Percentiles rank a stretch among this genome's conserved stretches.
Conservation (phyloP, 2,329 filamentous ascomycete genomes). For the Seiridium cupressi region DNA sequence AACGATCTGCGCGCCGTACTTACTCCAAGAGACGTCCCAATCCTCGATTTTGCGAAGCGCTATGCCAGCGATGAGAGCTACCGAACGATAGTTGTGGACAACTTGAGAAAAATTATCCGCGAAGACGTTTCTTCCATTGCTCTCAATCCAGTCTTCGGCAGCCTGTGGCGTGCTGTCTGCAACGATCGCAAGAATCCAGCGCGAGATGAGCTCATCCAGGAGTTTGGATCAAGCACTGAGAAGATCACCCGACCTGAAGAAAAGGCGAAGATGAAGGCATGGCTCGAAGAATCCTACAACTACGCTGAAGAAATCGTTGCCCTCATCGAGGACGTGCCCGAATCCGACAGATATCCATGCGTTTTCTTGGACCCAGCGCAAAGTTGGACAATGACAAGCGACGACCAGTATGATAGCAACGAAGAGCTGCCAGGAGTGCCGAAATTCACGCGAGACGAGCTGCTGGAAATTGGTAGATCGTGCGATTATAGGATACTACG, state of each 20-base stretch:
- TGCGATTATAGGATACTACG: constrained; percentile 46
- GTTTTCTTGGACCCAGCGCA: constrained; percentile 49
- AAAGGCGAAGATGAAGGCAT: constrained; percentile 39
- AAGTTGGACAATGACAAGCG: constrained; percentile 23
- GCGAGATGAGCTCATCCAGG: constrained; percentile 38
- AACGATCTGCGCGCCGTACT: constrained; percentile 1
- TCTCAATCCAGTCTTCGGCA: constrained; percentile 49
- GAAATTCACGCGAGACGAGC: constrained; percentile 40
- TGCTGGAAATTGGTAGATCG: constrained; percentile 50
- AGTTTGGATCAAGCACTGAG: constrained; percentile 39
- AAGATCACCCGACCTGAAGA: constrained; percentile 28
- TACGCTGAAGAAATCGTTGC: constrained; percentile 40
- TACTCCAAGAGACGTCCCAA: neutral
- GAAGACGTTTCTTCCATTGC: constrained; percentile 41
- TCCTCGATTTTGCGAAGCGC: constrained; percentile 34
- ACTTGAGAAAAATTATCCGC: constrained; percentile 41
- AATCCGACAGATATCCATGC: constrained; percentile 40
- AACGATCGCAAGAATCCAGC: constrained; percentile 40
- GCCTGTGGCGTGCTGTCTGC: constrained; percentile 47
- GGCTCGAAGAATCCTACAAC: constrained; percentile 52
- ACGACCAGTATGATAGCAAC: constrained; percentile 12
- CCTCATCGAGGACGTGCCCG: constrained; percentile 33
- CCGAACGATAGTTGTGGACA: constrained; percentile 32
- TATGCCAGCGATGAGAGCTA: constrained; percentile 38
- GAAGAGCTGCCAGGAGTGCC: constrained; percentile 23